Evolutionary conservation across 139 green algal species (phyloP).

Genomic region (Trebouxia sp.): DNA sequence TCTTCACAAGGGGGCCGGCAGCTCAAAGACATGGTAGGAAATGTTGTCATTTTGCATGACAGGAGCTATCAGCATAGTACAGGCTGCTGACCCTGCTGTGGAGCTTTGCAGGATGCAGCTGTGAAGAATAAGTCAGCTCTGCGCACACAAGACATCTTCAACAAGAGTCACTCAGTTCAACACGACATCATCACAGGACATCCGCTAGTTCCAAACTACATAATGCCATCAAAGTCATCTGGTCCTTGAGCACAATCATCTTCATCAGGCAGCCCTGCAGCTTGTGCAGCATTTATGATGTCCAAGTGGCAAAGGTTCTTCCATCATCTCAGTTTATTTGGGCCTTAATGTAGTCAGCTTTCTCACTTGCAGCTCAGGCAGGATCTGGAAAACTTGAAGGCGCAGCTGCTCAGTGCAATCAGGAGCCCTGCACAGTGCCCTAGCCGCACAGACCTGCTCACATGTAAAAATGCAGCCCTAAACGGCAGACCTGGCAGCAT

Average conservation of each 20-base stretch:
- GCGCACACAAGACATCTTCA: constrained; percentile 17
- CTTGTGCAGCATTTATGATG: too few relatives aligned
- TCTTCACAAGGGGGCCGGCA: constrained; percentile 4
- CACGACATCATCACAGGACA: constrained; percentile 30
- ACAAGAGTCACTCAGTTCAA: constrained; percentile 10
- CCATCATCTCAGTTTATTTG: too few relatives aligned
- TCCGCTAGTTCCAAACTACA: constrained; percentile 21
- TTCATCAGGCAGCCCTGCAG: too few relatives aligned
- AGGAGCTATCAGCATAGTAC: not conserved
- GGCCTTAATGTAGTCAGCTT: too few relatives aligned
- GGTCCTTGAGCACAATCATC: not conserved
- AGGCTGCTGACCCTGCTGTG: not conserved
- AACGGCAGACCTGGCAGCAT: too few relatives aligned
- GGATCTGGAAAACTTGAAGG: too few relatives aligned
- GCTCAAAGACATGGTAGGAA: constrained; percentile 7
- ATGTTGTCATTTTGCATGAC: not conserved
- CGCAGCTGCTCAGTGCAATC: too few relatives aligned
- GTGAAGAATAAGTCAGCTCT: constrained; percentile 28
- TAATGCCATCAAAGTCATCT: not conserved
- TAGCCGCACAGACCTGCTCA: too few relatives aligned
- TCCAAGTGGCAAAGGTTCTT: too few relatives aligned
- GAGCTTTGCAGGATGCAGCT: constrained; percentile 28
- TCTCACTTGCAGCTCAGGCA: too few relatives aligned
- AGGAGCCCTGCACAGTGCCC: too few relatives aligned
- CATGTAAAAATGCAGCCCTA: too few relatives aligned